These are phyloP conservation scores for Solanum neorickii DNA, from an alignment of 257 asterid genomes.

Conservation along the genomic window DNA sequence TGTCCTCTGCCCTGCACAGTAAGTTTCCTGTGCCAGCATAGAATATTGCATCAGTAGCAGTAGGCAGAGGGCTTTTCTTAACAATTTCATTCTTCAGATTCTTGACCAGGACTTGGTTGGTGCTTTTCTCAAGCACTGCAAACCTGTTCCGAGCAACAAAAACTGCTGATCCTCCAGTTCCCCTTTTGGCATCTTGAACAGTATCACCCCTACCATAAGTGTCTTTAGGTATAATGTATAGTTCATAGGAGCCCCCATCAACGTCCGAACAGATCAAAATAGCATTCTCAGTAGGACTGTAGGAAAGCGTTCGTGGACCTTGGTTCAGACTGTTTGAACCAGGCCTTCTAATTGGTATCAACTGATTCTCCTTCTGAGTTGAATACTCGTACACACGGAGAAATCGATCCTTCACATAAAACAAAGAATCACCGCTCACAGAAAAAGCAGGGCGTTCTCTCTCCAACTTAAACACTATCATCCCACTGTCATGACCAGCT, in stretches of 20 bases:
- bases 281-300: constrained; percentile 92
- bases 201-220: constrained; percentile 72
- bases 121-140: constrained; percentile 92
- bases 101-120: constrained; percentile 71
- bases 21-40: constrained; percentile 96
- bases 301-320: constrained; percentile 76
- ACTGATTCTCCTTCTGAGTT: constrained; percentile 76
- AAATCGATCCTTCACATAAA: constrained; percentile 80
- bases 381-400: constrained; percentile 77
- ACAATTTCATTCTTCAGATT: constrained; percentile 69
- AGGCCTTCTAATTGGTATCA: constrained; percentile 87
- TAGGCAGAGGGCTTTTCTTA: constrained; percentile 60
- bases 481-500: constrained; percentile 98
- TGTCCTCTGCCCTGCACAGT: constrained; percentile 94
- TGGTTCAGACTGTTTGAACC: constrained; percentile 83
- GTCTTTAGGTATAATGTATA: constrained; percentile 71
- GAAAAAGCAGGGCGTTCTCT: constrained; percentile 97
- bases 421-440: constrained; percentile 65
- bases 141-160: constrained; percentile 87
- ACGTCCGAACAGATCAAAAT: constrained; percentile 75
- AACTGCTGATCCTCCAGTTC: constrained; percentile 83
- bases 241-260: constrained; percentile 94
- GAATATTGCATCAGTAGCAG: constrained; percentile 81
- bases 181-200: constrained; percentile 87
- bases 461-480: constrained; percentile 94